phyloP scores from a whole-genome alignment of 495 filamentous ascomycete genomes.

The Penicillium longicatenatum region DNA sequence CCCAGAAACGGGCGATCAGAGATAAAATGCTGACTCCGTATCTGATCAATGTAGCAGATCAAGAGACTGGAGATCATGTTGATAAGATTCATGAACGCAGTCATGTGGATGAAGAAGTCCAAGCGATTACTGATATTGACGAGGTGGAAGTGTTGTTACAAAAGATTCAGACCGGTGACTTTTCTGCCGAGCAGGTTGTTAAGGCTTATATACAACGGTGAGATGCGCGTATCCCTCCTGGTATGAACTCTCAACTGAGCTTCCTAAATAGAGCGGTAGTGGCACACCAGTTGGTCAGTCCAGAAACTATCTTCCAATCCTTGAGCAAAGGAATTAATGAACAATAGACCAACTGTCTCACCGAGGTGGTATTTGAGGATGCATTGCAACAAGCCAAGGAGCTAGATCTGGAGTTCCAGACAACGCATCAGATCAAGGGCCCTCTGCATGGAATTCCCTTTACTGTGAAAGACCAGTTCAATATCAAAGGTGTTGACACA shows the following conservation, averaged over 20 bases:
- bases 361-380: constrained; percentile 63
- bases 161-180: constrained; percentile 37
- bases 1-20: constrained; percentile 31
- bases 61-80: constrained; percentile 26
- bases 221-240: neutral
- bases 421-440: constrained; percentile 51
- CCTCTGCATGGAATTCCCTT: constrained; percentile 69
- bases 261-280: constrained; percentile 45
- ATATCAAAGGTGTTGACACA: constrained; percentile 59
- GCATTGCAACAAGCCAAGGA: constrained; percentile 58
- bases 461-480: constrained; percentile 67
- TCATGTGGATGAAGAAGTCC: constrained; percentile 24
- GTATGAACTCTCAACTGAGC: neutral
- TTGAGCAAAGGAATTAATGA: neutral
- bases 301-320: neutral
- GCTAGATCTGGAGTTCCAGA: constrained; percentile 53
- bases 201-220: constrained; percentile 55
- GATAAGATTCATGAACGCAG: constrained; percentile 27
- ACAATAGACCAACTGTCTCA: constrained; percentile 58
- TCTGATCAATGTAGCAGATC: constrained; percentile 30
- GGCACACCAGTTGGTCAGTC: constrained; percentile 55
- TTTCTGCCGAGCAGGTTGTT: constrained; percentile 44
- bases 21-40: constrained; percentile 35
- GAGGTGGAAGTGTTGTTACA: constrained; percentile 36
- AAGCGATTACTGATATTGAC: constrained; percentile 45